Conservation (phyloP, 352 stramenopile species). For the Phytophthora nicotianae region DNA sequence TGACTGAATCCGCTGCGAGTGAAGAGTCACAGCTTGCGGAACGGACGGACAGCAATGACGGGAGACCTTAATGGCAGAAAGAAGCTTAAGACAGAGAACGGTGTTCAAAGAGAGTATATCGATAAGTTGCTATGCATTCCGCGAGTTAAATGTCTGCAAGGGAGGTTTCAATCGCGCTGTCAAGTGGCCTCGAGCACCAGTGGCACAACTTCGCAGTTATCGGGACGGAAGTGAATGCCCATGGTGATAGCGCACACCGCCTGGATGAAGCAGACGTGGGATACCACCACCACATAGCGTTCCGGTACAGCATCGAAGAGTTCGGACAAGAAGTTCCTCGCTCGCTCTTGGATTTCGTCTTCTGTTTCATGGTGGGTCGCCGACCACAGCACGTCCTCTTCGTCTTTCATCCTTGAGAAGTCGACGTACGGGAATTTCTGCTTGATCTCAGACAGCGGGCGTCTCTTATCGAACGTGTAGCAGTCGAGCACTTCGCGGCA, state of each 20-base stretch:
- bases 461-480: slow-evolving; percentile 73
- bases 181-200: slow-evolving; percentile 14
- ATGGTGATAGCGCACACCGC: slow-evolving; percentile 56
- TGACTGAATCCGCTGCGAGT: slow-evolving; percentile 4
- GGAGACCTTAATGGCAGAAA: neutral
- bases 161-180: neutral
- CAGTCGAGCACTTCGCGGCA: slow-evolving; percentile 71
- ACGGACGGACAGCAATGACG: slow-evolving; percentile 16
- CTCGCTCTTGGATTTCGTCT: slow-evolving; percentile 56
- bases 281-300: slow-evolving; percentile 61
- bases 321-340: slow-evolving; percentile 48
- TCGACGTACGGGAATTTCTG: slow-evolving; percentile 66
- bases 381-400: slow-evolving; percentile 61
- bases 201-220: slow-evolving; percentile 49
- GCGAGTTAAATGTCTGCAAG: neutral
- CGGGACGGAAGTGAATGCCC: slow-evolving; percentile 32
- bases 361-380: slow-evolving; percentile 61
- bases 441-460: slow-evolving; percentile 43
- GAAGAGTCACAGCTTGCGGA: slow-evolving; percentile 23
- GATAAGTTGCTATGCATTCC: neutral
- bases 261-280: slow-evolving; percentile 72
- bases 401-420: slow-evolving; percentile 53
- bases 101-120: neutral
- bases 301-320: slow-evolving; percentile 56
- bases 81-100: neutral